These are phyloP conservation scores for Podaxis mareebaensis DNA, from an alignment of 768 basidiomycete genomes.

Conservation along the genomic window DNA sequence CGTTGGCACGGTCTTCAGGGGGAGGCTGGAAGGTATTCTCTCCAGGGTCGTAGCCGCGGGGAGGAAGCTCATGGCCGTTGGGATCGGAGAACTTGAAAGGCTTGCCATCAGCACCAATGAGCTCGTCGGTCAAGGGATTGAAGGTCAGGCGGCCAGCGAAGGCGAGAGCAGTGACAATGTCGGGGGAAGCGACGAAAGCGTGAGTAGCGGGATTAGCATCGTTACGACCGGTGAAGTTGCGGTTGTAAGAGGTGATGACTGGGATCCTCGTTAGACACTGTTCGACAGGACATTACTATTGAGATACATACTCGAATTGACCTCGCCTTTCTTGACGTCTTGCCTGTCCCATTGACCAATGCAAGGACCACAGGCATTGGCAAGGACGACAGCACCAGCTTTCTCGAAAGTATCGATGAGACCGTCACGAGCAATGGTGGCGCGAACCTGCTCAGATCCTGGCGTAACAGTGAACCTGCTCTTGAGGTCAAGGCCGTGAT, in stretches of 20 bases:
- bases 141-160: conserved; percentile 94
- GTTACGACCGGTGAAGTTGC: conserved; percentile 99
- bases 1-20: conserved; percentile 78
- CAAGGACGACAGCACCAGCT: conserved; percentile 90
- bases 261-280: neutral
- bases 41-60: conserved; percentile 94
- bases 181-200: conserved; percentile 91
- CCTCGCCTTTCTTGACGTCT: conserved; percentile 95
- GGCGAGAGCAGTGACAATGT: conserved; percentile 95
- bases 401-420: conserved; percentile 85
- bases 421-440: conserved; percentile 96
- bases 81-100: conserved; percentile 97
- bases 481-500: conserved; percentile 85
- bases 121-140: conserved; percentile 92
- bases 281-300: neutral
- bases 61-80: conserved; percentile 88
- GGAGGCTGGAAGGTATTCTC: conserved; percentile 97
- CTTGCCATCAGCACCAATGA: conserved; percentile 90
- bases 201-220: conserved; percentile 99
- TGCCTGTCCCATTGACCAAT: conserved; percentile 99
- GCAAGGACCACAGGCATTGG: conserved; percentile 98
- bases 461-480: conserved; percentile 98
- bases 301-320: conserved; percentile 82
- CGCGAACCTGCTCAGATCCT: conserved; percentile 97
- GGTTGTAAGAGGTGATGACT: conserved; percentile 99